A percentile compares a stretch with the other conserved stretches of the same genome.
phyloP scores from a whole-genome alignment of 2,329 filamentous ascomycete species.

The Aspergillus ochraceus region DNA sequence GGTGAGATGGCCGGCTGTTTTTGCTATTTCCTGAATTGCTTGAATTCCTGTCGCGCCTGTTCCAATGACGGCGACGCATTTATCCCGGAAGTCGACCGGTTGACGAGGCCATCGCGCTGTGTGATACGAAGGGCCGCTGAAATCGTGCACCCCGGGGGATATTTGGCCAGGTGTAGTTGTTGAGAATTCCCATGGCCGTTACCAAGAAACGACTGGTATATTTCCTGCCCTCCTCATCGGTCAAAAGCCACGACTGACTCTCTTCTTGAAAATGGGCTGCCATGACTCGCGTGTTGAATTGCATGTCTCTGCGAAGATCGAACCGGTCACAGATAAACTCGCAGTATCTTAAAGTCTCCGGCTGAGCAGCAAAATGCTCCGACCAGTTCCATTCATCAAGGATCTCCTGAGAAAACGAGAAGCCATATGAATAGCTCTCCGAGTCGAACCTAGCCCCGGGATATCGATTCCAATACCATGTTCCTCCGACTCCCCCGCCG shows the following conservation, averaged over 20 bases:
- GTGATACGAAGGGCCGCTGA: slow-evolving; percentile 42
- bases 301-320: slow-evolving; percentile 38
- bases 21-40: slow-evolving; percentile 23
- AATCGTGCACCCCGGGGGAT: slow-evolving; percentile 38
- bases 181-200: slow-evolving; percentile 40
- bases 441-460: slow-evolving; percentile 51
- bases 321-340: slow-evolving; percentile 33
- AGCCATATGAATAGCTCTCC: slow-evolving; percentile 47
- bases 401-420: slow-evolving; percentile 23
- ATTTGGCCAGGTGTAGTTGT: slow-evolving; percentile 39
- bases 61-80: slow-evolving; percentile 44
- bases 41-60: slow-evolving; percentile 47
- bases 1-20: slow-evolving; percentile 16
- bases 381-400: slow-evolving; percentile 36
- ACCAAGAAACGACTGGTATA: slow-evolving; percentile 36
- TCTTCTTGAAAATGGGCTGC: slow-evolving; percentile 36
- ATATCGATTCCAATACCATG: slow-evolving; percentile 51
- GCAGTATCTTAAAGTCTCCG: slow-evolving; percentile 37
- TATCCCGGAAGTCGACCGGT: slow-evolving; percentile 32
- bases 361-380: slow-evolving; percentile 35
- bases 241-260: slow-evolving; percentile 29
- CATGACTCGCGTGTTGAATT: slow-evolving; percentile 42
- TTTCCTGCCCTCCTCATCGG: slow-evolving; percentile 21
- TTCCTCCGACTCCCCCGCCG: slow-evolving; percentile 38
- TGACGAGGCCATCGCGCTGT: slow-evolving; percentile 42